Conservation (phyloP, 1,284 basidiomycete species). For the Tilletia caries region DNA sequence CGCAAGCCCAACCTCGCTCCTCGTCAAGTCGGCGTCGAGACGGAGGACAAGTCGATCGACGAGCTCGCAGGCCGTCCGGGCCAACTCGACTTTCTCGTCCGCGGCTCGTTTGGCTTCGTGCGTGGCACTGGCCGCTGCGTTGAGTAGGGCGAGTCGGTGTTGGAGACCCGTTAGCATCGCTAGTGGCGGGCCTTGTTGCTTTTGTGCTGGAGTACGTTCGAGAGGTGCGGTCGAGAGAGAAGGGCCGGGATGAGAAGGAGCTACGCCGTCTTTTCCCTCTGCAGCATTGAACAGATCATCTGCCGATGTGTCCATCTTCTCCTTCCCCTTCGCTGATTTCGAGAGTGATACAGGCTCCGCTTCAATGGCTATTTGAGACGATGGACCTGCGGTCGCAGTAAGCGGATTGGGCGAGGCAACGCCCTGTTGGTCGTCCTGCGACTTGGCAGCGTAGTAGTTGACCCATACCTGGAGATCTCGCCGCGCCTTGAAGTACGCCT, state of each 20-base stretch:
- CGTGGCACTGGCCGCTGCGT: not conserved
- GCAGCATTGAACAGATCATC: no score
- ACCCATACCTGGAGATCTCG: not conserved
- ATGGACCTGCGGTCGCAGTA: no score
- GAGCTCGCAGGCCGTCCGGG: conserved; percentile 58
- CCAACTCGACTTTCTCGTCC: conserved; percentile 59
- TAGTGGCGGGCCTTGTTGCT: not conserved
- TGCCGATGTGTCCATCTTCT: not conserved
- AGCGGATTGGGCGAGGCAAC: no score
- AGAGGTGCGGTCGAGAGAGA: no score
- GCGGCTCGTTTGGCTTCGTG: conserved; percentile 42
- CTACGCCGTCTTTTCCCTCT: not conserved
- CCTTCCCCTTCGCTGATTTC: not conserved
- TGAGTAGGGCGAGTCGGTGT: not conserved
- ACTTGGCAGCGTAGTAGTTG: not conserved
- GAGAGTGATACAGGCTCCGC: no score
- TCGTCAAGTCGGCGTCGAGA: conserved; percentile 56
- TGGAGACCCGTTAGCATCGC: not conserved
- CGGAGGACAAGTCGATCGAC: conserved; percentile 60
- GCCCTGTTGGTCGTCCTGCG: not conserved
- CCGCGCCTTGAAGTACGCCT: not conserved
- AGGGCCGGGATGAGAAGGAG: not conserved
- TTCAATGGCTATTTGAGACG: no score
- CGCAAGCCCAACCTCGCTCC: conserved; percentile 41
- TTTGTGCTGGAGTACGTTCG: no score